Conservation (phyloP, 805 yeast genomes). For the Priceomyces haplophilus region DNA sequence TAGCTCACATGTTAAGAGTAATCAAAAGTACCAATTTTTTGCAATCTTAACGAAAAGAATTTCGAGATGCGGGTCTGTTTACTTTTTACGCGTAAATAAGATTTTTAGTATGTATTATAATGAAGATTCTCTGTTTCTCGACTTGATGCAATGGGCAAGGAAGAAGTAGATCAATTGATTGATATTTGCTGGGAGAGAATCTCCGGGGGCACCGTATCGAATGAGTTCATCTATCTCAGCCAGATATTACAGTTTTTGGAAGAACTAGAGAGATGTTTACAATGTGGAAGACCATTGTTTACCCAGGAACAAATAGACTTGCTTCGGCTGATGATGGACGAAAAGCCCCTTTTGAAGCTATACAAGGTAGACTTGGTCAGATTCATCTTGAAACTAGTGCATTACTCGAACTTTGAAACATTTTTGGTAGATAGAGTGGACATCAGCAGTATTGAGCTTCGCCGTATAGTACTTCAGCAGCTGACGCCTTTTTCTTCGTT, state of each 20-base stretch:
- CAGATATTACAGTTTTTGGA: slow-evolving; percentile 19
- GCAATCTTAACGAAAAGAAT: not conserved
- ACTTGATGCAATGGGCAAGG: not conserved
- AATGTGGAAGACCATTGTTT: slow-evolving; percentile 15
- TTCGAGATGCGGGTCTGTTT: not conserved
- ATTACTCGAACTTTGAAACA: slow-evolving; percentile 15
- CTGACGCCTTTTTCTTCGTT: not conserved
- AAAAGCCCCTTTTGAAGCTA: slow-evolving; percentile 19
- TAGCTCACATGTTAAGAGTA: too few relatives aligned
- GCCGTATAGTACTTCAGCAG: slow-evolving; percentile 1
- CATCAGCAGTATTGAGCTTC: slow-evolving; percentile 8
- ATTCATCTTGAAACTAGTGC: slow-evolving; percentile 24
- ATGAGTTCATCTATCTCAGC: slow-evolving; percentile 20
- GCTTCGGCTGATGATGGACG: slow-evolving; percentile 15
- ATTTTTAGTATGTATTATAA: not conserved
- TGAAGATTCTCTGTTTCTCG: not conserved
- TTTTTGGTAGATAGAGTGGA: slow-evolving; percentile 22
- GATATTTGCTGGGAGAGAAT: slow-evolving; percentile 20
- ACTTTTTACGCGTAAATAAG: not conserved
- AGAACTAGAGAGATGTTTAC: slow-evolving; percentile 20
- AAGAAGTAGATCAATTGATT: slow-evolving; percentile 16
- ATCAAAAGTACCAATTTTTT: not conserved
- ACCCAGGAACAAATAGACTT: slow-evolving; percentile 14
- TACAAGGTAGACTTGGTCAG: slow-evolving; percentile 20
- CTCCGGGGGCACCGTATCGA: slow-evolving; percentile 5